Evolutionary conservation across 306 rosid genomes (phyloP).

Genomic region (Dryas octopetala): DNA sequence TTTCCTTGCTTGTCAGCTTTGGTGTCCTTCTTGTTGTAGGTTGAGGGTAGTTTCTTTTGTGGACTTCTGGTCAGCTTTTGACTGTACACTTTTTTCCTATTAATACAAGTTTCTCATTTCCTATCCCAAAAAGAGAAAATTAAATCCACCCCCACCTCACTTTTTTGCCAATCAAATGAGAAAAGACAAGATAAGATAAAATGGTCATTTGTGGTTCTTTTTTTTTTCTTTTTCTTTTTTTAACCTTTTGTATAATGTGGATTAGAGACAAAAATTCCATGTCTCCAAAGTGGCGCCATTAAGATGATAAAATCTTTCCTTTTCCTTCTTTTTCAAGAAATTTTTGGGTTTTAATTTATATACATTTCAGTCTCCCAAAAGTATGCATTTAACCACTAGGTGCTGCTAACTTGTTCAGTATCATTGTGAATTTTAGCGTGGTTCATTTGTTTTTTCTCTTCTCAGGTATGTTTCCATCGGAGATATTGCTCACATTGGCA

Average conservation of each 20-base stretch:
- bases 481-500: conserved; percentile 86
- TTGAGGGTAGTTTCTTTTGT: too few relatives aligned
- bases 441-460: conserved; percentile 5
- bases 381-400: conserved; percentile 5
- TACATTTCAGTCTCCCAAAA: background rate
- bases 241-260: background rate
- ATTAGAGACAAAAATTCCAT: background rate
- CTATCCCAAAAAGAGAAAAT: too few relatives aligned
- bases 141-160: background rate
- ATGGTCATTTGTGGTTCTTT: background rate
- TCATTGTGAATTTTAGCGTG: background rate
- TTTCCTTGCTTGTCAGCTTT: too few relatives aligned
- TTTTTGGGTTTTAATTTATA: background rate
- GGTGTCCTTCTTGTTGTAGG: too few relatives aligned
- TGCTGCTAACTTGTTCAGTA: conserved; percentile 2
- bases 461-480: conserved; percentile 72
- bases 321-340: background rate
- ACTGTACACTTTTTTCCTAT: too few relatives aligned
- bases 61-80: too few relatives aligned
- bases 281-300: background rate
- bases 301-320: background rate
- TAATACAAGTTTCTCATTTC: too few relatives aligned
- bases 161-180: background rate
- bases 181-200: background rate
- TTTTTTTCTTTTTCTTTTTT: background rate